Evolutionary conservation across 768 basidiomycete species (phyloP).

Genomic region (Sarcodon aspratus): DNA sequence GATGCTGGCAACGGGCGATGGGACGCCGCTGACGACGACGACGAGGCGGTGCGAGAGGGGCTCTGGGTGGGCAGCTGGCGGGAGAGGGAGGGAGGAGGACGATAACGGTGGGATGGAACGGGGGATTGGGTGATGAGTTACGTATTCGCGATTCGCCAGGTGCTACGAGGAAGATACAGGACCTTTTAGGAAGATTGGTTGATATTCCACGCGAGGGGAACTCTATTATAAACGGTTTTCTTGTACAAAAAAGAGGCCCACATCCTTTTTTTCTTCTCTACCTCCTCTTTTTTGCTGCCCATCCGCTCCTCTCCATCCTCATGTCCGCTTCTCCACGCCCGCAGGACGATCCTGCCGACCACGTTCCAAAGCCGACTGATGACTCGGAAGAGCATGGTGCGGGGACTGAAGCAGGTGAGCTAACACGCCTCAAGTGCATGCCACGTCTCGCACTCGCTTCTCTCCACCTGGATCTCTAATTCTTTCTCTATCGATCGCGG

Average conservation of each 20-base stretch:
- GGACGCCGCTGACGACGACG: too few relatives aligned
- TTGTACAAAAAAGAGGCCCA: background rate
- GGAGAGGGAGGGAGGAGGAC: slow-evolving; percentile 14
- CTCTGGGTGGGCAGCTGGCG: slow-evolving; percentile 20
- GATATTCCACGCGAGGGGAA: slow-evolving; percentile 56
- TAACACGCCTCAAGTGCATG: background rate
- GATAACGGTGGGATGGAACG: slow-evolving; percentile 11
- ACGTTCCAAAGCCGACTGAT: slow-evolving; percentile 30
- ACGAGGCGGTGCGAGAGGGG: too few relatives aligned
- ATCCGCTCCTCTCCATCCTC: slow-evolving; percentile 25
- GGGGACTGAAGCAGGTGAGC: slow-evolving; percentile 19
- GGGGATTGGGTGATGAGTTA: slow-evolving; percentile 3
- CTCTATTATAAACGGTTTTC: slow-evolving; percentile 53
- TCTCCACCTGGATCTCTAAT: too few relatives aligned
- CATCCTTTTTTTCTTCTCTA: slow-evolving; percentile 16
- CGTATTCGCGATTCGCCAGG: too few relatives aligned
- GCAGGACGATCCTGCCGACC: slow-evolving; percentile 39
- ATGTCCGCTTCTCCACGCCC: slow-evolving; percentile 58
- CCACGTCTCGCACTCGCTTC: background rate
- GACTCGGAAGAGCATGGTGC: slow-evolving; percentile 41
- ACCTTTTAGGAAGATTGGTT: background rate
- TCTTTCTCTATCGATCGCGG: too few relatives aligned
- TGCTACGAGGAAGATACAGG: background rate
- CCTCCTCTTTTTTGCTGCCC: slow-evolving; percentile 49
- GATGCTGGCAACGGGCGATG: too few relatives aligned